Conservation (phyloP, 1,284 basidiomycete genomes). For the Apiotrichum domesticum region DNA sequence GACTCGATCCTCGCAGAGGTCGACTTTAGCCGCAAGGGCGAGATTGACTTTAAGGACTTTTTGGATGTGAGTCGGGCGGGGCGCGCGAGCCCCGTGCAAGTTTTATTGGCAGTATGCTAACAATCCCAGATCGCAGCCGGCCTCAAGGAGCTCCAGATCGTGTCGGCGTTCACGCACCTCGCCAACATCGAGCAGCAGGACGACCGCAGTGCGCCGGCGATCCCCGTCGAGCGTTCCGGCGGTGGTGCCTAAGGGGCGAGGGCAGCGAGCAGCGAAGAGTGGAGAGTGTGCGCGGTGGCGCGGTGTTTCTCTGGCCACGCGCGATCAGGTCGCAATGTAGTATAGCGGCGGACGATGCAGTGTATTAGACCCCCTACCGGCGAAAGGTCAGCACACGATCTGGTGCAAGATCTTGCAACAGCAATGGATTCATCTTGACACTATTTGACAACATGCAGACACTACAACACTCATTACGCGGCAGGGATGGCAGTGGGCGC, state of each 20-base stretch:
- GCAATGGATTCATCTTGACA: too few relatives aligned
- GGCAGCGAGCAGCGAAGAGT: too few relatives aligned
- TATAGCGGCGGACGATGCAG: too few relatives aligned
- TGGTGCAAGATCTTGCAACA: too few relatives aligned
- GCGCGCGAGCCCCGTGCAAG: not conserved
- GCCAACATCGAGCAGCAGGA: constrained; percentile 33
- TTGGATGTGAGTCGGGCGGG: constrained; percentile 52
- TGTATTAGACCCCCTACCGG: too few relatives aligned
- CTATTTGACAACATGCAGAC: too few relatives aligned
- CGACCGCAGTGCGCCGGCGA: constrained; percentile 47
- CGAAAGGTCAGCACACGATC: too few relatives aligned
- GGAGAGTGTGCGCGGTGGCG: too few relatives aligned
- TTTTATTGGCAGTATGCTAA: not conserved
- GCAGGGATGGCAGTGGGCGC: too few relatives aligned
- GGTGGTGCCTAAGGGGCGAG: constrained; percentile 61
- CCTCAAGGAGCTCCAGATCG: constrained; percentile 64
- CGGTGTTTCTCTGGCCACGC: too few relatives aligned
- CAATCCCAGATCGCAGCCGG: constrained; percentile 63
- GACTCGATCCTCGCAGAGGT: constrained; percentile 70
- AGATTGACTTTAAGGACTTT: constrained; percentile 69
- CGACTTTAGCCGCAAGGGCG: constrained; percentile 55
- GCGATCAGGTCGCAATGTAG: too few relatives aligned
- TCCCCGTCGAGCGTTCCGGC: constrained; percentile 76
- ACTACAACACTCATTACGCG: too few relatives aligned
- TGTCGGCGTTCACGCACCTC: constrained; percentile 53